Evolutionary conservation across 768 basidiomycete species (phyloP).

Genomic region (Rhizopogon roseolus): DNA sequence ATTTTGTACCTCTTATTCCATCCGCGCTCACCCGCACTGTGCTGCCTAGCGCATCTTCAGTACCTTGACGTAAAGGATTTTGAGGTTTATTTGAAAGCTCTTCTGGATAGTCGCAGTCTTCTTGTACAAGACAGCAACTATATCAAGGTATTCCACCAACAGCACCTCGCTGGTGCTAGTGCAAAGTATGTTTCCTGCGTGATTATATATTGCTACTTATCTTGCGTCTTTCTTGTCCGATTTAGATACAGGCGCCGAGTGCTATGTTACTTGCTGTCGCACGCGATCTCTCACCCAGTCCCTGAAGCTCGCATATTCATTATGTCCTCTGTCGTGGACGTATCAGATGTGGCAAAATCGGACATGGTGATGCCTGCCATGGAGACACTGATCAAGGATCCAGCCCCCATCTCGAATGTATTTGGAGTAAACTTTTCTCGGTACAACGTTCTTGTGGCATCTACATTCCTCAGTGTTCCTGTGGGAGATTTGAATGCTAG

Average conservation of each 20-base stretch:
- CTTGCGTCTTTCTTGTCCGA: neutral
- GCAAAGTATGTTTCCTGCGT: constrained; percentile 42
- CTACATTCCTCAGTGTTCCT: constrained; percentile 49
- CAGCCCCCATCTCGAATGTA: constrained; percentile 22
- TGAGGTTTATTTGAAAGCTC: constrained; percentile 48
- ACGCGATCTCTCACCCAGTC: constrained; percentile 56
- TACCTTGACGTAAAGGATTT: constrained; percentile 66
- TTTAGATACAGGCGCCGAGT: constrained; percentile 66
- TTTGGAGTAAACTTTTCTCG: constrained; percentile 34
- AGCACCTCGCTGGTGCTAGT: constrained; percentile 43
- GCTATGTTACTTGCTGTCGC: constrained; percentile 76
- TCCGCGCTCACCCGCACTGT: constrained; percentile 4
- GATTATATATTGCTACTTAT: neutral
- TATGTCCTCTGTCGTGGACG: constrained; percentile 38
- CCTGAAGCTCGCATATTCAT: constrained; percentile 47
- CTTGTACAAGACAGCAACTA: constrained; percentile 56
- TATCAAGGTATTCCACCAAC: constrained; percentile 54
- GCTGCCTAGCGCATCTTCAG: constrained; percentile 45
- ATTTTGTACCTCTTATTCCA: neutral
- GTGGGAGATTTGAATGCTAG: constrained; percentile 40
- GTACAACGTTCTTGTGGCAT: constrained; percentile 30
- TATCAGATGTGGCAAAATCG: constrained; percentile 40
- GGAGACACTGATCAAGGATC: constrained; percentile 28
- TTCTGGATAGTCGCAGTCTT: constrained; percentile 50
- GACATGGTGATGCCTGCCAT: constrained; percentile 59